A percentile compares a stretch with the other conserved stretches of the same genome.
These are phyloP conservation scores for Triticum timopheevii DNA, from an alignment of 176 grass and related monocot species.

Conservation along the genomic window DNA sequence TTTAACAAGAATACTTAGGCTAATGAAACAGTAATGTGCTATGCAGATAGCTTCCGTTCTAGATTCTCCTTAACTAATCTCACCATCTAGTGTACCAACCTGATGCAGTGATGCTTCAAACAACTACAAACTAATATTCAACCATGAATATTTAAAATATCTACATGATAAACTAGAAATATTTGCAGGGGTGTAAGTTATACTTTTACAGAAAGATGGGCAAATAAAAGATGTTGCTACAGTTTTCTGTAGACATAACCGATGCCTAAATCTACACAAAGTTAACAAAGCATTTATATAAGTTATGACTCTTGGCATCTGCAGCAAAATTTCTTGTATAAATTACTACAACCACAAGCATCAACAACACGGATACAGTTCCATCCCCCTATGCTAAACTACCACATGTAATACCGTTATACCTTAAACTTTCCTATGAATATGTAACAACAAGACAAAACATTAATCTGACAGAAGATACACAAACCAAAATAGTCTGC, in stretches of 20 bases:
- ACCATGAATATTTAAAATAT: not conserved
- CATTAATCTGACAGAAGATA: not conserved
- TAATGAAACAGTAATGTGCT: not conserved
- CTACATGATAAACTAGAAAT: not conserved
- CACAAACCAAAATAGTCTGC: slow-evolving; percentile 50
- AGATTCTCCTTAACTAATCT: not conserved
- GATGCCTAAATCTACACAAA: not conserved
- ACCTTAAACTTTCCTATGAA: too few relatives aligned
- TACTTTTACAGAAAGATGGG: not conserved
- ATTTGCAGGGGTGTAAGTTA: not conserved
- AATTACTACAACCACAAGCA: not conserved
- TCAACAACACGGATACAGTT: not conserved
- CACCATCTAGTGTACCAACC: not conserved
- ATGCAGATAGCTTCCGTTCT: not conserved
- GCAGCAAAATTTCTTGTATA: not conserved
- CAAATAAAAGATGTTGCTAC: not conserved
- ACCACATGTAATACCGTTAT: not conserved
- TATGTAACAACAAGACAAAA: not conserved
- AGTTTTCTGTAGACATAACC: not conserved
- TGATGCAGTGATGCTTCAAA: not conserved
- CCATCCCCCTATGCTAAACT: not conserved
- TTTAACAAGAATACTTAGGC: not conserved
- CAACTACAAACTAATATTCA: not conserved
- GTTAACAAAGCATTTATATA: too few relatives aligned
- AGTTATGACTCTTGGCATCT: too few relatives aligned